Evolutionary conservation across 805 yeast genomes (phyloP).

Genomic region (Kuraishia piskuri): DNA sequence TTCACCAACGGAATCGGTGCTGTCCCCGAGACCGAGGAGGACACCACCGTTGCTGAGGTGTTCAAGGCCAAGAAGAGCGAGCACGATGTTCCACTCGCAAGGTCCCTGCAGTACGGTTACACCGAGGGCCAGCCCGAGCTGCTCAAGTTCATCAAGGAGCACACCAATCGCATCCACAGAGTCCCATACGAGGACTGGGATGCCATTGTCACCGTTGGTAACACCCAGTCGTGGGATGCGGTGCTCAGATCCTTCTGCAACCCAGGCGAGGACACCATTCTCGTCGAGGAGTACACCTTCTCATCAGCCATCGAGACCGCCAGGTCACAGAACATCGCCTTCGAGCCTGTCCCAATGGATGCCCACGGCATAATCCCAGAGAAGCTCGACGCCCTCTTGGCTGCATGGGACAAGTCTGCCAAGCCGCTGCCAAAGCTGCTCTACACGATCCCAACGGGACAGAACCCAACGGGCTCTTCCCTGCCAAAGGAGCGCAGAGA

Average conservation of each 20-base stretch:
- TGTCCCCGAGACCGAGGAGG: slow-evolving; percentile 30
- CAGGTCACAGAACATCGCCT: slow-evolving; percentile 47
- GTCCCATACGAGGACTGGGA: slow-evolving; percentile 67
- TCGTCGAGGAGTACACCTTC: slow-evolving; percentile 73
- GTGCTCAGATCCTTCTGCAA: slow-evolving; percentile 51
- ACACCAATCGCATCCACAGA: slow-evolving; percentile 48
- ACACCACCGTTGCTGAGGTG: slow-evolving; percentile 26
- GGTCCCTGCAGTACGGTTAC: slow-evolving; percentile 88
- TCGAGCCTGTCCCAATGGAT: slow-evolving; percentile 65
- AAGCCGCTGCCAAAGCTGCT: slow-evolving; percentile 69
- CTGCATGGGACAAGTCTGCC: slow-evolving; percentile 45
- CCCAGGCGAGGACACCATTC: slow-evolving; percentile 49
- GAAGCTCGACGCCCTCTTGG: slow-evolving; percentile 42
- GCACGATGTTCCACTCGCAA: slow-evolving; percentile 62
- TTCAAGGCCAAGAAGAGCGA: slow-evolving; percentile 34
- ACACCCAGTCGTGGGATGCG: slow-evolving; percentile 91
- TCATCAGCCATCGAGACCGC: slow-evolving; percentile 69
- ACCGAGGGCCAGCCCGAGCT: slow-evolving; percentile 77
- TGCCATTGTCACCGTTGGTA: slow-evolving; percentile 65
- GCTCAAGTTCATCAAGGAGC: slow-evolving; percentile 61
- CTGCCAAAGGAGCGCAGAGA: slow-evolving; percentile 69
- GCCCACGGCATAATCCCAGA: slow-evolving; percentile 54
- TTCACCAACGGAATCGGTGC: slow-evolving; percentile 73
- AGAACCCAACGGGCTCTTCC: slow-evolving; percentile 94
- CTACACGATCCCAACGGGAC: slow-evolving; percentile 93